A percentile compares a stretch with the other conserved stretches of the same genome.
Conservation (phyloP, 1,139 yeast genomes). For the Suhomyces anneliseae region DNA sequence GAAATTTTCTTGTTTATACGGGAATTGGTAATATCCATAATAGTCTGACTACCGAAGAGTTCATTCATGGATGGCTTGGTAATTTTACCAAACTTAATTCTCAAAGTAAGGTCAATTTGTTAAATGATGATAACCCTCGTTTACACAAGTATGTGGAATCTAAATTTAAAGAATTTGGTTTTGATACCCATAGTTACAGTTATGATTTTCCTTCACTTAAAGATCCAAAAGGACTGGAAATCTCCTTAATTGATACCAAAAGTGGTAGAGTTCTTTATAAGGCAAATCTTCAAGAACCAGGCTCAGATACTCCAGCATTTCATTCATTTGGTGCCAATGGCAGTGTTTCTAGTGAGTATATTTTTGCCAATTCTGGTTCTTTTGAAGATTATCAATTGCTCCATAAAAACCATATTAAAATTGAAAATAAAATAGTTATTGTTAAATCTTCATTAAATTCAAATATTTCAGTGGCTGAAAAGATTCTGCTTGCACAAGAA, state of each 20-base stretch:
- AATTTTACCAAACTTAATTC: slow-evolving; percentile 17
- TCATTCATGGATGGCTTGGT: slow-evolving; percentile 26
- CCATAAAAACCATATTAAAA: slow-evolving; percentile 18
- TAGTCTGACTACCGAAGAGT: slow-evolving; percentile 28
- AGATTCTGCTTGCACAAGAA: slow-evolving; percentile 27
- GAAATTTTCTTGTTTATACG: slow-evolving; percentile 32
- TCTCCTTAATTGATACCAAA: slow-evolving; percentile 24
- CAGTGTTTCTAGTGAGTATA: slow-evolving; percentile 23
- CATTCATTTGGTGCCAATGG: slow-evolving; percentile 34
- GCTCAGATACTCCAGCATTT: slow-evolving; percentile 38
- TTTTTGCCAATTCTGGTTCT: slow-evolving; percentile 35
- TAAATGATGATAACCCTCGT: slow-evolving; percentile 29
- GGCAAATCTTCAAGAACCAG: slow-evolving; percentile 29
- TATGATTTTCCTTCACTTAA: slow-evolving; percentile 21
- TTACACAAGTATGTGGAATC: slow-evolving; percentile 27
- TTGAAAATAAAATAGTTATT: slow-evolving; percentile 32
- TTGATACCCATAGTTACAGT: slow-evolving; percentile 21
- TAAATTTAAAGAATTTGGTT: slow-evolving; percentile 31
- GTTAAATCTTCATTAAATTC: slow-evolving; percentile 20
- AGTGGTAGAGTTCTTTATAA: slow-evolving; percentile 24
- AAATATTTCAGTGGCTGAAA: slow-evolving; percentile 25
- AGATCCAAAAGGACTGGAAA: slow-evolving; percentile 27
- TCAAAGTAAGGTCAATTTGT: slow-evolving; percentile 22
- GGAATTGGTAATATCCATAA: slow-evolving; percentile 29
- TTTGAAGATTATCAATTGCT: slow-evolving; percentile 30